phyloP scores from a whole-genome alignment of 2,329 filamentous ascomycete species.

The Curvularia sp. region DNA sequence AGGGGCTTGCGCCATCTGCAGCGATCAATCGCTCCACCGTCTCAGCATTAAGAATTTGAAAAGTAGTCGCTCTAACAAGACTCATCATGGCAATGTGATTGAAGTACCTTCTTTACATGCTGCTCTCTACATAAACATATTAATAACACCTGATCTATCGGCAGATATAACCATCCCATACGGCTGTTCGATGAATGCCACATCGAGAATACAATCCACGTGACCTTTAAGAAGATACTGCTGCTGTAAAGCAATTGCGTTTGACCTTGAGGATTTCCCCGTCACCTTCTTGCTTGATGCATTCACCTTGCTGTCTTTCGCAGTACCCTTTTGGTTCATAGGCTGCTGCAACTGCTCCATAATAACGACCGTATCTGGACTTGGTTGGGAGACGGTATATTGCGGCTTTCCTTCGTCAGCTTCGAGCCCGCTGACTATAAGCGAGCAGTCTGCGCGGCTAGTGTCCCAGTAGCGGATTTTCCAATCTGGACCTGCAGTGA shows the following conservation, averaged over 20 bases:
- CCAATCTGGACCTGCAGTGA: conserved; percentile 88
- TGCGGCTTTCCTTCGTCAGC: conserved; percentile 74
- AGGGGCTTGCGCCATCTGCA: no score
- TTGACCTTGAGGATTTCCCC: conserved; percentile 70
- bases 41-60: no score
- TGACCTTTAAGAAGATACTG: conserved; percentile 86
- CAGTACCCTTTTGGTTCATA: conserved; percentile 22
- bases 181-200: conserved; percentile 85
- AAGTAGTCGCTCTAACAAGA: no score
- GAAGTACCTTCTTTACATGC: no score
- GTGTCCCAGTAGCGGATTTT: conserved; percentile 96
- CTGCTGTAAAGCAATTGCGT: conserved; percentile 92
- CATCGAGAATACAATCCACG: conserved; percentile 85
- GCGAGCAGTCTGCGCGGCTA: conserved; percentile 76
- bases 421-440: conserved; percentile 79
- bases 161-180: conserved; percentile 93
- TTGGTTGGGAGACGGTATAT: conserved; percentile 59
- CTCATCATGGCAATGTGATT: no score
- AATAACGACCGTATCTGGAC: conserved; percentile 52
- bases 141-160: conserved; percentile 87
- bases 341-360: conserved; percentile 47
- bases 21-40: no score
- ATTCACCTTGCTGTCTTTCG: conserved; percentile 36
- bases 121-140: conserved; percentile 70
- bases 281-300: conserved; percentile 47